Conservation (phyloP, 2,329 filamentous ascomycete species). For the Cladorrhinum sp. region DNA sequence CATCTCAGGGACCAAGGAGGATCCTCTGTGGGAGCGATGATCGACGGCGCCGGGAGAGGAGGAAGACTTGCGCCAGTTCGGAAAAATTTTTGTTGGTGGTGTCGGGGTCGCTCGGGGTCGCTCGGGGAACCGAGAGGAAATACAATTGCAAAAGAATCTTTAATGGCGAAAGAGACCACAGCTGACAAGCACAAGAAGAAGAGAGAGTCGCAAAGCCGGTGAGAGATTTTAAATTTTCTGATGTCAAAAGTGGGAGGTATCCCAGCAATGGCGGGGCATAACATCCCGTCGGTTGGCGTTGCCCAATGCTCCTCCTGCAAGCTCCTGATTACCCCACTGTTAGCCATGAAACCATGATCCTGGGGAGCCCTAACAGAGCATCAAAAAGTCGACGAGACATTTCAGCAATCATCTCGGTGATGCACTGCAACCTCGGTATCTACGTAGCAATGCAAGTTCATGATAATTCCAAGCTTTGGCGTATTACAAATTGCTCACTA, state of each 20-base stretch:
- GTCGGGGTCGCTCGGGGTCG: background rate
- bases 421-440: background rate
- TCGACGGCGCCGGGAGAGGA: background rate
- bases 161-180: background rate
- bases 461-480: too few relatives aligned
- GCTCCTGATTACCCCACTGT: background rate
- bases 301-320: conserved; percentile 9
- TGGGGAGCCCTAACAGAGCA: background rate
- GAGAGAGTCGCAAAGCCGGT: conserved; percentile 2
- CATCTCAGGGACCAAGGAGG: conserved; percentile 1
- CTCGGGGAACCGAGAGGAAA: background rate
- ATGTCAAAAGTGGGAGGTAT: conserved; percentile 18
- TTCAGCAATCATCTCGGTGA: background rate
- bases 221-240: conserved; percentile 23
- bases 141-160: background rate
- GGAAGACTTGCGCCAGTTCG: background rate
- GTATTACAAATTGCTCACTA: too few relatives aligned
- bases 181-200: background rate
- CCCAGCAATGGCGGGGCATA: conserved; percentile 15
- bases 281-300: conserved; percentile 10
- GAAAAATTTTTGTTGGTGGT: background rate
- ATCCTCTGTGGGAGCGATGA: background rate
- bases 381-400: background rate
- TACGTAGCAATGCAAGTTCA: background rate
- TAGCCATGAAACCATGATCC: background rate